Evolutionary conservation across 2,329 filamentous ascomycete species (phyloP), one percentile per base, ranked within the genome.

Genomic region (Fusarium veterinarium): DNA sequence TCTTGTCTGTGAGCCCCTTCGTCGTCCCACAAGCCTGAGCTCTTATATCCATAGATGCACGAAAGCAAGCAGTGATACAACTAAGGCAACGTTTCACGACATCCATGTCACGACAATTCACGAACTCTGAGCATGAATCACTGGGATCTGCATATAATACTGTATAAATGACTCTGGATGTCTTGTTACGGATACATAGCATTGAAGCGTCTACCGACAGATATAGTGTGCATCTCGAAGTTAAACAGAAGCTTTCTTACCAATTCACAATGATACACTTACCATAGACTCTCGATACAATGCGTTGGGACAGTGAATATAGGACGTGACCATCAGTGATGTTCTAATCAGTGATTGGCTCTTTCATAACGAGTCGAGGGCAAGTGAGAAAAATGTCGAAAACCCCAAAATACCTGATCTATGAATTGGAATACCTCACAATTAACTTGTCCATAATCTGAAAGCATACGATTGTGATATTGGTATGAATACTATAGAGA

Each of bases 31-130:
- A 16, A 33, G 30, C 28, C 25, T 20, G 42, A 56, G 31, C 25
- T 44, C 60, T 68, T 69, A 64, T 46, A 61, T 41, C 25, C 23
- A 19, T 19, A 30, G 23, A 64, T 45, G 19, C 8, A 63, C 17
- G 25, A 42, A 20, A 19, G 45, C 8, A 23, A 30, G 23, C 31
- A 67, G 30, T n/a, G 28, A 1, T 17, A 20, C 5, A 20, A 28
- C 14, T 12, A 14, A 6, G 37, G 14, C 23, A 23, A 38, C 44
- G 30, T n/a, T 31, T 63, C 17, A 45, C 56, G 7, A n/a, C 3
- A 49, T 30, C 2, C 6, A 25, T 6, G 10, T 44, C 23, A 20
- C 28, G 20, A 5, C 25, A 25, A 7, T 40, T 57, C 57, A 69
- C 42, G 25, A 40, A n/a, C 17, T 30, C 17, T 17, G 3, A 4